Base-by-base conservation (phyloP, 2,329 filamentous ascomycete species). In the Fusarium albosuccineum region DNA sequence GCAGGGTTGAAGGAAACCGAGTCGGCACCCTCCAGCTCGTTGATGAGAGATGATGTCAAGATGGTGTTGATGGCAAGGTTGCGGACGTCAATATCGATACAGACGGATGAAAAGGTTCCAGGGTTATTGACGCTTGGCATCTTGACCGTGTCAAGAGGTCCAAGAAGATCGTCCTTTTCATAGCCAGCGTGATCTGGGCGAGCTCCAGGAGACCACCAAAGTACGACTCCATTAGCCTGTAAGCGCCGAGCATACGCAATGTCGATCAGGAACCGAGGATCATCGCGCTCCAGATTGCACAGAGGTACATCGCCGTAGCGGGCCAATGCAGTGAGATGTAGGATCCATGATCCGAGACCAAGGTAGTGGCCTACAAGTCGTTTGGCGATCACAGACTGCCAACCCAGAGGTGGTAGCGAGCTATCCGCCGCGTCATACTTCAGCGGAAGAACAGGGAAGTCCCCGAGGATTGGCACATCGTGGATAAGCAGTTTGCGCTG, bases 41-140 rank as follows among this genome's bases (percentile, higher is more conserved):
- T 98, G 83, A 99, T 94, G 9, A 99, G 87, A 1, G 96, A 97
- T 0, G 95, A 97, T 0, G 96, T 97, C 16, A 99, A 84, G 48
- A 99, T 97, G 0, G 97, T 99, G 80, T 99, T 99, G 81, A 99
- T 98, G 5, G 94, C 92, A 13, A 99, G 86, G 74, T 99, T 99
- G 45, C 94, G 92, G 49, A 99, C 89, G 65, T 97, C 93, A 13
- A 99, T 81, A 71, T 99, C 96, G 65, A 99, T 96, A 76, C 96
- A 99, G 3, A 99, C 96, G 0, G 95, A 97, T 2, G 94, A 92
- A 77, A 97, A 99, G 0, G 95, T 97, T 40, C 94, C 95, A 0
- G 95, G 92, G 51, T 93, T 95, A 76, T 99, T 99, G 76, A 97
- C 88, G 13, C 91, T 91, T 1, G 96, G 95, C 93, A 98, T 97